A percentile compares a stretch with the other conserved stretches of the same genome.
These are phyloP conservation scores for Leucosporidium creatinivorum DNA, from an alignment of 768 basidiomycete genomes.

Conservation along the genomic window DNA sequence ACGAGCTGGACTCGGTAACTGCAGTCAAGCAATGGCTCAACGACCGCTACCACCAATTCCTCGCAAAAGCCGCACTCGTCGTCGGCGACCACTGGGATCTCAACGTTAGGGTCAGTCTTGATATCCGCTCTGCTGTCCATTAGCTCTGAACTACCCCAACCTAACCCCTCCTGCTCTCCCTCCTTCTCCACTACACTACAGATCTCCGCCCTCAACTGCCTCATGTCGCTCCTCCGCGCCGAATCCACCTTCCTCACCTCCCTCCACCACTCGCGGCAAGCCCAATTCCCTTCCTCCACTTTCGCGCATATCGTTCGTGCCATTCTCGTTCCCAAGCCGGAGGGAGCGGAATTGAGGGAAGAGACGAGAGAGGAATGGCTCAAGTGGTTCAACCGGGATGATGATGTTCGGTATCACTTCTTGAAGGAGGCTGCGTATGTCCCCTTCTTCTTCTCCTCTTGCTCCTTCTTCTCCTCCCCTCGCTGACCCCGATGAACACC, in stretches of 20 bases:
- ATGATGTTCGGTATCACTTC: conserved; percentile 85
- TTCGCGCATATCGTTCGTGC: conserved; percentile 48
- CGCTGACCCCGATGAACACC: conserved; percentile 38
- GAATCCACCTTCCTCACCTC: conserved; percentile 60
- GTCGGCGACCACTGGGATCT: conserved; percentile 69
- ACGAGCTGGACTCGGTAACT: conserved; percentile 45
- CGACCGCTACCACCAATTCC: conserved; percentile 64
- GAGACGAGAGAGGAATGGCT: conserved; percentile 68
- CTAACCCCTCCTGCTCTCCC: neutral
- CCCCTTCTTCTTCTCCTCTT: conserved; percentile 33
- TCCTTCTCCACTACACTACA: conserved; percentile 39
- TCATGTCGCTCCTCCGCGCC: conserved; percentile 68
- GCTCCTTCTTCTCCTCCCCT: conserved; percentile 10
- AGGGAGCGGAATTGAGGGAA: conserved; percentile 48
- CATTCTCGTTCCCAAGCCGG: conserved; percentile 46
- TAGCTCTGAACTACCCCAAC: neutral
- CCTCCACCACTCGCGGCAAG: conserved; percentile 62
- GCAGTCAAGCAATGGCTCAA: conserved; percentile 62
- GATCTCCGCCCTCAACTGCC: conserved; percentile 64
- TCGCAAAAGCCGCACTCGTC: conserved; percentile 60
- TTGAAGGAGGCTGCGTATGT: conserved; percentile 61
- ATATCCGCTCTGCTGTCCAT: neutral
- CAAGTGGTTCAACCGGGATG: conserved; percentile 67
- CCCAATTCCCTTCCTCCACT: conserved; percentile 60
- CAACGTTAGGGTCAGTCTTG: conserved; percentile 55